Evolutionary conservation across 1,139 yeast species (phyloP).

Genomic region (Yamadazyma pseudoaaseri): DNA sequence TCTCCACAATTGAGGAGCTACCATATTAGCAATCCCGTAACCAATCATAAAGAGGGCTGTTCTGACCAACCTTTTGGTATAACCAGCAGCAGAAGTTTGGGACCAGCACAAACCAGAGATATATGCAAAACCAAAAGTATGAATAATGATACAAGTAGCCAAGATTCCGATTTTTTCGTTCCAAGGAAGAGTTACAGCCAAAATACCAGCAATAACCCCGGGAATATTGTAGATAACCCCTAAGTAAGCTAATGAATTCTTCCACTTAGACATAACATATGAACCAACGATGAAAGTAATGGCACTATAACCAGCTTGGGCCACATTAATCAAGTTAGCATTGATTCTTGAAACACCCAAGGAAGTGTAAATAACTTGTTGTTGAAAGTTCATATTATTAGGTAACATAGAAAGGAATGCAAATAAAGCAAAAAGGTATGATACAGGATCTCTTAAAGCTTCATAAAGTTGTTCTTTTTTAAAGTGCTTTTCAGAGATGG

Average conservation of each 20-base stretch:
- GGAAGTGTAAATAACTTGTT: conserved; percentile 34
- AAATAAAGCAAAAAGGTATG: conserved; percentile 49
- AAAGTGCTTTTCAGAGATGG: conserved; percentile 43
- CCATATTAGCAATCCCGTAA: too few relatives aligned
- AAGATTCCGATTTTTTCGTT: conserved; percentile 27
- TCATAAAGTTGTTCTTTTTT: conserved; percentile 41
- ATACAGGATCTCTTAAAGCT: conserved; percentile 41
- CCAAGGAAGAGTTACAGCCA: conserved; percentile 22
- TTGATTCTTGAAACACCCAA: conserved; percentile 33
- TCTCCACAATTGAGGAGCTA: conserved; percentile 30
- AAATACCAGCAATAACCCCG: conserved; percentile 36
- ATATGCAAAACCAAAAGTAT: conserved; percentile 15
- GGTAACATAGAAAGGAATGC: conserved; percentile 41
- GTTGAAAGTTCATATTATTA: conserved; percentile 45
- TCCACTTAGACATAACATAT: background rate
- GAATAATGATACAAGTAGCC: conserved; percentile 24
- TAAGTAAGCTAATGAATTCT: conserved; percentile 9
- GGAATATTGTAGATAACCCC: conserved; percentile 12
- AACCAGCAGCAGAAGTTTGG: too few relatives aligned
- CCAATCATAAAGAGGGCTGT: conserved; percentile 16
- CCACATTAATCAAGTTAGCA: conserved; percentile 50
- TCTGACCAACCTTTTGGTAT: conserved; percentile 25
- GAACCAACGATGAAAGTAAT: conserved; percentile 1
- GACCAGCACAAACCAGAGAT: conserved; percentile 19
- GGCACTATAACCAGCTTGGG: conserved; percentile 22